phyloP scores from a whole-genome alignment of 371 early-diverging fungal species.

The Mortierella sp. region DNA sequence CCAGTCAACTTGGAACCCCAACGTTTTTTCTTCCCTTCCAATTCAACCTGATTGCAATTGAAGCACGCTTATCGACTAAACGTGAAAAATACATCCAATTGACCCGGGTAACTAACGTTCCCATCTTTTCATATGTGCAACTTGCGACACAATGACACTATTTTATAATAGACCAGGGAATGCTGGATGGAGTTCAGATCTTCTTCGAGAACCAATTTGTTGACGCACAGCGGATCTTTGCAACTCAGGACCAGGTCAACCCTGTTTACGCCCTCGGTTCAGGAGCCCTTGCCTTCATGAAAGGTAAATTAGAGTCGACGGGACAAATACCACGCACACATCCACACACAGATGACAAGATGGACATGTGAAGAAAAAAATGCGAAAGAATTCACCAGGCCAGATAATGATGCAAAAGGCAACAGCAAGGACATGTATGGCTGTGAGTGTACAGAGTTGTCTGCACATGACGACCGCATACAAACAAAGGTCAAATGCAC shows the following conservation, averaged over 20 bases:
- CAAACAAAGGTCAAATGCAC: neutral
- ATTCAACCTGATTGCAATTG: neutral
- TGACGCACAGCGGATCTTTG: constrained; percentile 59
- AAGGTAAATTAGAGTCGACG: constrained; percentile 29
- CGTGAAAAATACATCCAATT: neutral
- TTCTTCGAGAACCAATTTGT: constrained; percentile 72
- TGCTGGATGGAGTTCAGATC: constrained; percentile 62
- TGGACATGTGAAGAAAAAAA: neutral
- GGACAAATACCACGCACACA: neutral
- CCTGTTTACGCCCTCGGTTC: constrained; percentile 56
- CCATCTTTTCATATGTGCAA: neutral
- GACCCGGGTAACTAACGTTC: neutral
- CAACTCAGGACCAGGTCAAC: constrained; percentile 48
- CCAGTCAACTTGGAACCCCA: neutral
- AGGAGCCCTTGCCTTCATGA: constrained; percentile 52
- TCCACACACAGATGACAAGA: neutral
- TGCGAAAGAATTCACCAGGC: neutral
- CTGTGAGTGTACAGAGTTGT: neutral
- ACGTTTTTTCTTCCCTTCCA: neutral
- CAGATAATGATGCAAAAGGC: neutral
- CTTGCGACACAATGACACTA: neutral
- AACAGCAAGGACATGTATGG: neutral
- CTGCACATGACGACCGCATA: constrained; percentile 1
- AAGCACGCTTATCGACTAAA: neutral
- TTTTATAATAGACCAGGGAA: constrained; percentile 61